Conservation (phyloP, 306 rosid genomes). For the Cucurbita pepo region DNA sequence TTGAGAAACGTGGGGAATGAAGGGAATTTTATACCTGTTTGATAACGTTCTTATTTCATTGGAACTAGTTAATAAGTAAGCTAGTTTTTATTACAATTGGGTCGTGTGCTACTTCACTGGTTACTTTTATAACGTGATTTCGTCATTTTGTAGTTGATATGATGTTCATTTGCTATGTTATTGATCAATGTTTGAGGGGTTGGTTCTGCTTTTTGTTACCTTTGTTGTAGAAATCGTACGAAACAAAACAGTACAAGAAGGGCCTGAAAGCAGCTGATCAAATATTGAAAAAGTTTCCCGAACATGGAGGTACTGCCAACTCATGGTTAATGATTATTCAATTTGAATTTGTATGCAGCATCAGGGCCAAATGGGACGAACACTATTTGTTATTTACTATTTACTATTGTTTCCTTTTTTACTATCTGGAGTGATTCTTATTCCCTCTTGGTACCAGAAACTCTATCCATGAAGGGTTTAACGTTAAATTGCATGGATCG, state of each 20-base stretch:
- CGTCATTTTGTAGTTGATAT: not conserved
- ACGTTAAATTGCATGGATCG: constrained; percentile 98
- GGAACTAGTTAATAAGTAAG: not conserved
- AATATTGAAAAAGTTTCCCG: constrained; percentile 85
- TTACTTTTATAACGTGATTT: not conserved
- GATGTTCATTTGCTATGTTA: not conserved
- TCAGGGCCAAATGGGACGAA: not conserved
- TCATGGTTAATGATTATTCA: not conserved
- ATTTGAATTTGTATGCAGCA: not conserved
- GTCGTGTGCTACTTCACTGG: not conserved
- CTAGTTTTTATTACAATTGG: not conserved
- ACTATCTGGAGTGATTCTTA: not conserved
- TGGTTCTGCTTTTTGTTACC: not conserved
- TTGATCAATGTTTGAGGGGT: not conserved
- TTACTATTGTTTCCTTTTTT: not conserved
- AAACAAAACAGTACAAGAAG: constrained; percentile 93
- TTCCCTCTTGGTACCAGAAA: constrained; percentile 30
- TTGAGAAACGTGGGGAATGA: not conserved
- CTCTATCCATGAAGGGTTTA: constrained; percentile 95
- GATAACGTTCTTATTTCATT: not conserved
- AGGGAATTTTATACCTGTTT: not conserved
- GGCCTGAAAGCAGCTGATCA: constrained; percentile 95
- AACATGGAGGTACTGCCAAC: constrained; percentile 81
- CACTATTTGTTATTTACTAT: not conserved
- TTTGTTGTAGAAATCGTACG: constrained; percentile 74